A percentile compares a stretch with the other conserved stretches of the same genome.
Evolutionary conservation across 1,284 basidiomycete species (phyloP).

Genomic region (Ganoderma lucidum): DNA sequence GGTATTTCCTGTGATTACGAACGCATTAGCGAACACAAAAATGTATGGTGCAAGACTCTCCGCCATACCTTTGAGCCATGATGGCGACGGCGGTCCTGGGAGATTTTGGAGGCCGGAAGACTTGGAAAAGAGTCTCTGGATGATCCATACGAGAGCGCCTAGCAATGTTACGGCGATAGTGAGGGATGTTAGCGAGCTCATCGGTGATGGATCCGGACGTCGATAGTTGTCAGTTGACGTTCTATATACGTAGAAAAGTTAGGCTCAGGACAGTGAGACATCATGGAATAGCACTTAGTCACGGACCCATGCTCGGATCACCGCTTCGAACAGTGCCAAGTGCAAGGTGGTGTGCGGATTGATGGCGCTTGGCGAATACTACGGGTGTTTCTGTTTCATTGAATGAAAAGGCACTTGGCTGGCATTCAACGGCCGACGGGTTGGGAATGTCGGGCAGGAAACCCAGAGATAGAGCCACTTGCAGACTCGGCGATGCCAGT

Average conservation of each 20-base stretch:
- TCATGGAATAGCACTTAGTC: not conserved
- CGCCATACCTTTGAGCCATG: slow-evolving; percentile 1
- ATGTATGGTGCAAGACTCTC: not conserved
- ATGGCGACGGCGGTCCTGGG: not conserved
- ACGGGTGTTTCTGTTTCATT: too few species aligned
- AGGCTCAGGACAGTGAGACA: not conserved
- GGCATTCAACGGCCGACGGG: slow-evolving; percentile 1
- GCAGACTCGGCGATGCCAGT: too few species aligned
- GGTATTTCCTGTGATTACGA: slow-evolving; percentile 17
- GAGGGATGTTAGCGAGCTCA: not conserved
- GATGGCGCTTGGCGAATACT: too few species aligned
- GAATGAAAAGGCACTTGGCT: not conserved
- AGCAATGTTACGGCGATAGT: not conserved
- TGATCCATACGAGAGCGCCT: not conserved
- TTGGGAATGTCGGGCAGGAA: not conserved
- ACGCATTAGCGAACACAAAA: not conserved
- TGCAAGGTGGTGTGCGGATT: not conserved
- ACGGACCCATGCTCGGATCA: not conserved
- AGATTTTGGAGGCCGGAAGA: not conserved
- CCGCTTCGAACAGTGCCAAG: not conserved
- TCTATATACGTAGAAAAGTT: not conserved
- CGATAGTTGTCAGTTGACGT: not conserved
- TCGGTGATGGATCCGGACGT: not conserved
- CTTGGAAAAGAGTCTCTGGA: not conserved
- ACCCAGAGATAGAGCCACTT: too few species aligned